Base-by-base conservation (phyloP, 306 rosid species). In the Begonia fuchsioides region DNA sequence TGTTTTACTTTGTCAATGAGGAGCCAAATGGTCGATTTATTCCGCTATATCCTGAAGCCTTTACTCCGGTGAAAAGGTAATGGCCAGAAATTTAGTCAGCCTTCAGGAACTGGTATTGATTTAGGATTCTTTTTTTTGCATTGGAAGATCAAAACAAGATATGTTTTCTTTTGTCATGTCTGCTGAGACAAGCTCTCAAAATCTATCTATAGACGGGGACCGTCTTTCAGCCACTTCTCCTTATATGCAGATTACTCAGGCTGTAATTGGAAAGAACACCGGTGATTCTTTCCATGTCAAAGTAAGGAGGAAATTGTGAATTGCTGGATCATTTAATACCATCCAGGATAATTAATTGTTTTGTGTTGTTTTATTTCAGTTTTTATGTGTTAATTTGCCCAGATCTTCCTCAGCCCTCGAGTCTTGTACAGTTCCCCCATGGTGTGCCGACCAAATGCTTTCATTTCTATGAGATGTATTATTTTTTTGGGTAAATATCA, bases 361-460 rank as follows among this genome's bases (percentile, higher is more conserved):
- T 44, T 40, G 35, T 45, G 45, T 52, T 48, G 51, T 57, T 51
- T 63, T n/a, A 62, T 39, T 49, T 61, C 77, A 87, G 94, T 87
- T 93, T 59, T 60, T 83, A 94, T 87, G 96, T 74, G 86, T 47
- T 93, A 78, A 15, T 80, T 86, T 74, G 93, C 96, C 43, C 78
- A 87, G 59, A 83, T 2, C 47, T 64, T 62, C 55, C 43, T 53
- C 62, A 59, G 55, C 57, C 74, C n/a, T n/a, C n/a, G n/a, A n/a
- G n/a, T n/a, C n/a, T 16, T 1, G 3, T 3, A 53, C 39, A n/a
- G n/a, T n/a, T n/a, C n/a, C n/a, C n/a, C n/a, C n/a, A n/a, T n/a
- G n/a, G n/a, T n/a, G n/a, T n/a, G n/a, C n/a, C n/a, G n/a, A n/a
- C n/a, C n/a, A n/a, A n/a, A n/a, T n/a, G n/a, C n/a, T n/a, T n/a